Conservation (phyloP, 768 basidiomycete genomes). For the Lactifluus volemus region DNA sequence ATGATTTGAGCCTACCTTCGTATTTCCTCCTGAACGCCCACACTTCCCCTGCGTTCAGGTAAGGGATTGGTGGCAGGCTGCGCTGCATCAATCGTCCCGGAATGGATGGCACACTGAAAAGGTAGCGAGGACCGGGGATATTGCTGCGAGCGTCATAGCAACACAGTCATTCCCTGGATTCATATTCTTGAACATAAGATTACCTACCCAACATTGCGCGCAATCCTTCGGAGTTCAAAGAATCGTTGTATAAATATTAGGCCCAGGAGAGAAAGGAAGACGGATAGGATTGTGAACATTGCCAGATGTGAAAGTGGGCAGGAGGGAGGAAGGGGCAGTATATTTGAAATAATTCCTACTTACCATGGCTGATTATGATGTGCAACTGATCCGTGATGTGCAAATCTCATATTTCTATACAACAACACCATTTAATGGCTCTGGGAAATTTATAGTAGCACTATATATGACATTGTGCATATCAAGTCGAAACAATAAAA, state of each 20-base stretch:
- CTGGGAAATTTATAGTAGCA: too few relatives aligned
- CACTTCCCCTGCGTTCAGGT: too few relatives aligned
- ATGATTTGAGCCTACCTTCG: neutral
- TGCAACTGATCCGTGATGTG: too few relatives aligned
- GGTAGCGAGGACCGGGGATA: conserved; percentile 1
- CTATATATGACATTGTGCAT: too few relatives aligned
- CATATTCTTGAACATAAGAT: neutral
- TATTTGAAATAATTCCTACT: too few relatives aligned
- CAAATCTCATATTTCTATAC: too few relatives aligned
- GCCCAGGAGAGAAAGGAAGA: neutral
- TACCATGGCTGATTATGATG: too few relatives aligned
- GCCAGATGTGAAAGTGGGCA: neutral
- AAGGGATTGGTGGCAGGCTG: neutral
- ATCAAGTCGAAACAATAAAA: too few relatives aligned
- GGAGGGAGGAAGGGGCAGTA: neutral
- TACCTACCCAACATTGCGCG: conserved; percentile 1
- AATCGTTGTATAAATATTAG: neutral
- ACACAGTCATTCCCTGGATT: neutral
- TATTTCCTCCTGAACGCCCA: neutral
- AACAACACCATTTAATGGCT: too few relatives aligned
- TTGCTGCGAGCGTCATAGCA: neutral
- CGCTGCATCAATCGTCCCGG: neutral
- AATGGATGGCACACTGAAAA: neutral
- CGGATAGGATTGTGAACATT: neutral
- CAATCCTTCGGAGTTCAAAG: neutral